Base-by-base conservation (phyloP, 1,139 yeast genomes). In the Taphrina confusa region DNA sequence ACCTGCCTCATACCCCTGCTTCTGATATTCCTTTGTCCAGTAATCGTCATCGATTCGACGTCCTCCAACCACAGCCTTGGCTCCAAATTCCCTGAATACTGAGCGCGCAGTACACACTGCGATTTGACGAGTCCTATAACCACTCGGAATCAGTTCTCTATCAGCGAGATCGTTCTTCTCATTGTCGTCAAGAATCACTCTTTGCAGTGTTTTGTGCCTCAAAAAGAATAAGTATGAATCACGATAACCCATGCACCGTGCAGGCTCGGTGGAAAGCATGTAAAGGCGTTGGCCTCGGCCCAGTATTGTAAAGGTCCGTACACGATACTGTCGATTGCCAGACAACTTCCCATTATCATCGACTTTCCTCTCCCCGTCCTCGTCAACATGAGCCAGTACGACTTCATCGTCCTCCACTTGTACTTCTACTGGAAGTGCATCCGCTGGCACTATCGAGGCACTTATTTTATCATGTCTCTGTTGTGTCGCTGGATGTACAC, bases 221-320 rank as follows among this genome's bases (percentile, higher is more conserved):
- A 90, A 95, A 75, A 92, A 92, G 64, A 92, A 78, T 61, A 90
- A 78, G 69, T 92, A 91, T 0, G 97, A 89, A 71, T 92, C 98
- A 68, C 97, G 80, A 74, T 90, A 90, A 2, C 97, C 97, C 66
- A 91, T 90, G 68, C 91, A 82, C 66, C 97, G 79, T 0, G 98
- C 97, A 1, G 97, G 96, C 70, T 91, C 97, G 0, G 97, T 91
- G 1, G 96, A 87, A 50, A 92, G 80, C 95, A 92, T 90, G 72
- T 82, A 92, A 62, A 84, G 77, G 64, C 83, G 78, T 39, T 82
- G 80, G 2, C 95, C 96, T 62, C 84, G 81, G 3, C 87, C 89
- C 45, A 79, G 73, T 9, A 91, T 80, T 3, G 88, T 87, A 73
- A 92, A 92, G 0, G 94, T 83, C 63, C 91, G 84, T 64, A 89